phyloP scores from a whole-genome alignment of 192 early-diverging fungal genomes.

The Spizellomyces sp. region DNA sequence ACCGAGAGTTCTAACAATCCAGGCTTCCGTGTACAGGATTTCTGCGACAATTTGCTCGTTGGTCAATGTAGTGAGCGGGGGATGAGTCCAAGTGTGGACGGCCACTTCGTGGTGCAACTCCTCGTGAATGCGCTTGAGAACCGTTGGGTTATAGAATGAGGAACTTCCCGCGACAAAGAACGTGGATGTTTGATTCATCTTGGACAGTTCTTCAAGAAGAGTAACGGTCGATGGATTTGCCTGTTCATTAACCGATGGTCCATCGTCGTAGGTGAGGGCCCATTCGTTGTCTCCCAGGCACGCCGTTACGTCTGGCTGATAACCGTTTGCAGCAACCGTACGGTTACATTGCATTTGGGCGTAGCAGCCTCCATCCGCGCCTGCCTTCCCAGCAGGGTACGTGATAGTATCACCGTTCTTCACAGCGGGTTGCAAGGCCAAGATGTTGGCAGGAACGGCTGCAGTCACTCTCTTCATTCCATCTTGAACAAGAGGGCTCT shows the following conservation, averaged over 20 bases:
- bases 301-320: not conserved
- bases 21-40: slow-evolving; percentile 41
- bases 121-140: slow-evolving; percentile 20
- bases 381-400: not conserved
- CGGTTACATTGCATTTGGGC: not conserved
- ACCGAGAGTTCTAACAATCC: slow-evolving; percentile 44
- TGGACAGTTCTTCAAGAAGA: not conserved
- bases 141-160: slow-evolving; percentile 24
- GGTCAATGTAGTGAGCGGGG: slow-evolving; percentile 52
- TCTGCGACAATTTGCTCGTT: slow-evolving; percentile 65
- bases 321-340: slow-evolving; percentile 20
- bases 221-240: not conserved
- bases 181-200: slow-evolving; percentile 12
- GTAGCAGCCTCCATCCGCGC: not conserved
- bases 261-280: slow-evolving; percentile 29
- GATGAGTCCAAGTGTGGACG: slow-evolving; percentile 60
- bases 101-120: slow-evolving; percentile 46
- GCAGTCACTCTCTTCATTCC: slow-evolving; percentile 9
- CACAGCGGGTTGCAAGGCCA: not conserved
- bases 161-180: slow-evolving; percentile 31
- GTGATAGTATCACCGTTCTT: not conserved
- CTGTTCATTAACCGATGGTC: not conserved
- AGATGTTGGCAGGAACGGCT: slow-evolving; percentile 6
- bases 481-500: slow-evolving; percentile 4
- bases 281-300: slow-evolving; percentile 19